Percentiles rank a stretch among this genome's conserved stretches.
Evolutionary conservation across 441 rosid species (phyloP).

Genomic region (Erodium moschatum): DNA sequence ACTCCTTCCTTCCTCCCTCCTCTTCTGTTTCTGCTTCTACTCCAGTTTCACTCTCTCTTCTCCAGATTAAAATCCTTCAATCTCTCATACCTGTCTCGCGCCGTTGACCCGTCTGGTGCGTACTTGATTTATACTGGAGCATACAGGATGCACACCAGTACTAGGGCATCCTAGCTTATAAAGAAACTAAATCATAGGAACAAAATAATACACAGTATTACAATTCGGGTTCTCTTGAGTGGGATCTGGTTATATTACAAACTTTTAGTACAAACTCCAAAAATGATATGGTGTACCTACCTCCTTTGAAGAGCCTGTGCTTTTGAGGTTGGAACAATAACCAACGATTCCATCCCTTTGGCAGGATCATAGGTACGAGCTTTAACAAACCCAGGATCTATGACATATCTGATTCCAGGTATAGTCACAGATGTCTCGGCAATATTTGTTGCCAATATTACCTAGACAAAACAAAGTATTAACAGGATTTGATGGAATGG

Average conservation of each 20-base stretch:
- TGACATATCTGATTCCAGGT: conserved; percentile 84
- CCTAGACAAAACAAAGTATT: conserved; percentile 34
- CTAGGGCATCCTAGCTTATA: neutral
- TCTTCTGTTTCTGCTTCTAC: no score
- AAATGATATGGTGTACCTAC: conserved; percentile 27
- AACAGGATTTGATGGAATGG: conserved; percentile 2
- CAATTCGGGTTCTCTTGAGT: neutral
- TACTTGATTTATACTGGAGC: no score
- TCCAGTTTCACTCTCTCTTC: no score
- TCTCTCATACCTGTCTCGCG: no score
- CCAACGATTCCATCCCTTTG: conserved; percentile 83
- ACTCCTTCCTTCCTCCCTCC: no score
- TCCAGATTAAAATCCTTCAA: no score
- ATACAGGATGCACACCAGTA: neutral
- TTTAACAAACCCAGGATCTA: conserved; percentile 90
- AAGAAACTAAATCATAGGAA: neutral
- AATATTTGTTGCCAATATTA: conserved; percentile 84
- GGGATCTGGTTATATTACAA: neutral
- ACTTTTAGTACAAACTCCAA: neutral
- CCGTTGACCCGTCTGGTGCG: no score
- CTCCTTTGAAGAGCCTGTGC: conserved; percentile 93
- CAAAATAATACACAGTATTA: neutral
- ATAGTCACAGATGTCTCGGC: conserved; percentile 96
- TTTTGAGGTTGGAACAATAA: conserved; percentile 73
- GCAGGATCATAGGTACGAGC: conserved; percentile 75